phyloP scores from a whole-genome alignment of 495 filamentous ascomycete species.

The Tuber calosporum region DNA sequence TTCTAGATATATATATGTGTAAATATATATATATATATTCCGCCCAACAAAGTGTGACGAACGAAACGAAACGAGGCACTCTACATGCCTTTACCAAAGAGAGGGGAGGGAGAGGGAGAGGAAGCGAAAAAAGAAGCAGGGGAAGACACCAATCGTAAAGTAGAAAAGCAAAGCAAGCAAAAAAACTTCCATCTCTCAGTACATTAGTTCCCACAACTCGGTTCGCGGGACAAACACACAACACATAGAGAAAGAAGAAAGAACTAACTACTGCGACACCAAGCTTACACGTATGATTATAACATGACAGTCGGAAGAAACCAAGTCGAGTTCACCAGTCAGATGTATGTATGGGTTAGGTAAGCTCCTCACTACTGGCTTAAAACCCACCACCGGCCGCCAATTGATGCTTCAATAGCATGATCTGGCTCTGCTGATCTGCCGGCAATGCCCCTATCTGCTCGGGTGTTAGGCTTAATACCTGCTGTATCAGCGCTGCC shows the following conservation, averaged over 20 bases:
- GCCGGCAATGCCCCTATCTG: conserved; percentile 38
- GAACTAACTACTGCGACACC: conserved; percentile 5
- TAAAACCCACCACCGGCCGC: conserved; percentile 32
- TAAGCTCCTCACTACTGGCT: background rate
- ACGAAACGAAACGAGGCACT: background rate
- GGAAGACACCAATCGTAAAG: background rate
- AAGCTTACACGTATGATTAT: background rate
- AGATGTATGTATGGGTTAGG: background rate
- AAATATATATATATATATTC: background rate
- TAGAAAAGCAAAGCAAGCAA: background rate
- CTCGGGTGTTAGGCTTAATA: conserved; percentile 40
- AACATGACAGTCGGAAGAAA: background rate
- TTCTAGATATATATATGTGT: too few species aligned
- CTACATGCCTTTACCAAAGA: background rate
- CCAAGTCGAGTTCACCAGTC: background rate
- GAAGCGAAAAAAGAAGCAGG: background rate
- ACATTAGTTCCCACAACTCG: conserved; percentile 1
- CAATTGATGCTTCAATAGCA: conserved; percentile 39
- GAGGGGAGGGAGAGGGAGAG: background rate
- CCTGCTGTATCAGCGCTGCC: conserved; percentile 39
- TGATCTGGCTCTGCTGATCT: conserved; percentile 41
- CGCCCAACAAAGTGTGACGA: background rate
- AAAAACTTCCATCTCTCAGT: background rate
- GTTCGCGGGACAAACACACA: conserved; percentile 23
- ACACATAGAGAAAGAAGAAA: conserved; percentile 8